These are phyloP conservation scores for Stagonosporopsis rhizophila DNA, from an alignment of 2,329 filamentous ascomycete genomes.

Conservation along the genomic window DNA sequence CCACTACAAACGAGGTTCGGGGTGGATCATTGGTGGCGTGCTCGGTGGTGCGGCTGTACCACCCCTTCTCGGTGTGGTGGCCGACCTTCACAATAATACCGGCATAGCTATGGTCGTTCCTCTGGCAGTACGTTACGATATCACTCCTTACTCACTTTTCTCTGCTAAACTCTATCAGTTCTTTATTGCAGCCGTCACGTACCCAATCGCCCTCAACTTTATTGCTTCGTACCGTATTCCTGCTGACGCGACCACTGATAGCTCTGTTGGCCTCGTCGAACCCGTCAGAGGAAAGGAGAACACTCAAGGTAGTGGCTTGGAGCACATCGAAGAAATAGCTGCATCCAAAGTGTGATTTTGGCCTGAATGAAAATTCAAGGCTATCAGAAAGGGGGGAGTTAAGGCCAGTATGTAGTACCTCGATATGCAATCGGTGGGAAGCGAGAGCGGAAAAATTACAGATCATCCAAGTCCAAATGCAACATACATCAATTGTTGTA, in stretches of 20 bases:
- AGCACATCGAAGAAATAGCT: not conserved
- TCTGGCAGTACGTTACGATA: not conserved
- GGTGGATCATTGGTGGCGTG: not conserved
- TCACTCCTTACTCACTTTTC: not conserved
- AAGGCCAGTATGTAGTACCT: no score
- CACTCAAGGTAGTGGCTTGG: not conserved
- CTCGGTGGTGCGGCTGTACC: not conserved
- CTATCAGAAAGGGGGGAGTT: no score
- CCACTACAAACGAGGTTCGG: not conserved
- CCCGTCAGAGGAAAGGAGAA: not conserved
- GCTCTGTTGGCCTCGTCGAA: not conserved
- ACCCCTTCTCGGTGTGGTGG: not conserved
- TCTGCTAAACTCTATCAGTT: not conserved
- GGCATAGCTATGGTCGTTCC: not conserved
- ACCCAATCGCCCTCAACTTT: not conserved
- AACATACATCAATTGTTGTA: no score
- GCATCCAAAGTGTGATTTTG: not conserved
- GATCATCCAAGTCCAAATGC: no score
- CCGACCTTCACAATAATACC: not conserved
- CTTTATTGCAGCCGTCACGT: not conserved
- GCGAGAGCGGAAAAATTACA: no score
- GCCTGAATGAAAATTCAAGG: no score
- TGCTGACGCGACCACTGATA: not conserved
- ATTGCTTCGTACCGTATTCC: not conserved
- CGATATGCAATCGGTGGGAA: no score